A percentile compares a stretch with the other conserved stretches of the same genome.
Conservation (phyloP, 2,329 filamentous ascomycete species). For the Lasiodiplodia gonubiensis region DNA sequence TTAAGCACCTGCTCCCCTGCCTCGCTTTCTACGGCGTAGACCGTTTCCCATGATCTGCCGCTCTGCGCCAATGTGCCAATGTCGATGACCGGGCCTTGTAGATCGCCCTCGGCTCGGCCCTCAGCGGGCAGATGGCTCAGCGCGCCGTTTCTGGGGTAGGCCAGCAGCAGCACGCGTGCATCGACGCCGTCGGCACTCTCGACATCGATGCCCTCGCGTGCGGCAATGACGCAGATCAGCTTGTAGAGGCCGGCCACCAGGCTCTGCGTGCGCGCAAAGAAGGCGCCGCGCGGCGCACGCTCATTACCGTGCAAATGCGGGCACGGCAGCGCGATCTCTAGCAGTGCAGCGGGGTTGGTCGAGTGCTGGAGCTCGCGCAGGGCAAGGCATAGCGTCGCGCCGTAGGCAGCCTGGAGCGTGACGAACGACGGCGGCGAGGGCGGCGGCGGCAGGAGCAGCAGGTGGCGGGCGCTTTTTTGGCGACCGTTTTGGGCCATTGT, state of each 20-base stretch:
- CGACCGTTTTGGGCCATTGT: slow-evolving; percentile 12
- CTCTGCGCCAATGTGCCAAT: slow-evolving; percentile 54
- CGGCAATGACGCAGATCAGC: slow-evolving; percentile 74
- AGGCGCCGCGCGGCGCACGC: slow-evolving; percentile 58
- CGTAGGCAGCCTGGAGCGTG: slow-evolving; percentile 51
- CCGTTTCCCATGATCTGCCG: slow-evolving; percentile 64
- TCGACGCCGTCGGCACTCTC: slow-evolving; percentile 75
- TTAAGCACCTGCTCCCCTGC: slow-evolving; percentile 64
- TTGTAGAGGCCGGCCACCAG: slow-evolving; percentile 79
- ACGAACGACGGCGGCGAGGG: slow-evolving; percentile 48
- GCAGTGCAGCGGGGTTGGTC: slow-evolving; percentile 45
- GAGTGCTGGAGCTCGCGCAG: slow-evolving; percentile 47
- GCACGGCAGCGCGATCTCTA: slow-evolving; percentile 68
- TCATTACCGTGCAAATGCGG: slow-evolving; percentile 64
- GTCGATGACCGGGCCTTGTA: slow-evolving; percentile 57
- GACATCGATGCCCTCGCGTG: slow-evolving; percentile 66
- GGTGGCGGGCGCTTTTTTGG: slow-evolving; percentile 31
- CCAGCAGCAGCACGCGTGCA: slow-evolving; percentile 73
- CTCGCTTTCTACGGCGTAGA: slow-evolving; percentile 72
- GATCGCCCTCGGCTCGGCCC: slow-evolving; percentile 39
- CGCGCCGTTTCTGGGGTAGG: slow-evolving; percentile 56
- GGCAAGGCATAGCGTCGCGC: slow-evolving; percentile 49
- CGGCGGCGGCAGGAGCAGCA: slow-evolving; percentile 54
- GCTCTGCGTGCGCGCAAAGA: slow-evolving; percentile 73
- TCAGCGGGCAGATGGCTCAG: slow-evolving; percentile 32